phyloP scores from a whole-genome alignment of 768 basidiomycete species.

The Xerocomus spinulosus region DNA sequence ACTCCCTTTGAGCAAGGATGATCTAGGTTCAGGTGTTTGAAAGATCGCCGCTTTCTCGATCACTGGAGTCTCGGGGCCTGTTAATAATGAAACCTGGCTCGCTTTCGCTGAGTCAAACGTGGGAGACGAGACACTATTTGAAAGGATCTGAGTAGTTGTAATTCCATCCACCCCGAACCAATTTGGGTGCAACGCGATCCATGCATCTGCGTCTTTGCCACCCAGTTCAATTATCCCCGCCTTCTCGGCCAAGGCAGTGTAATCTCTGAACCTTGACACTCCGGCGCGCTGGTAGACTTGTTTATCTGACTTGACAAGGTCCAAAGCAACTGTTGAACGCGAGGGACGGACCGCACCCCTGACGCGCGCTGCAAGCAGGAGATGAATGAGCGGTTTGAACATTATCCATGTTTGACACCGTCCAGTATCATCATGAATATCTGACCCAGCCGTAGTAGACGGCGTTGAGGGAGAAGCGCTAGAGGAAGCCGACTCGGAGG shows the following conservation, averaged over 20 bases:
- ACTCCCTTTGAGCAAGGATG: neutral
- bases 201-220: conserved; percentile 10
- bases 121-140: conserved; percentile 10
- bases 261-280: conserved; percentile 25
- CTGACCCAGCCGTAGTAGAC: neutral
- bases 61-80: conserved; percentile 3
- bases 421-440: conserved; percentile 5
- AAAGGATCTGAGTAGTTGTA: neutral
- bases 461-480: conserved; percentile 5
- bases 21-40: neutral
- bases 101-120: conserved; percentile 8
- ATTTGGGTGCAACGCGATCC: conserved; percentile 27
- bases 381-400: conserved; percentile 30
- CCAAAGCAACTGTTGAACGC: conserved; percentile 37
- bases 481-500: conserved; percentile 2
- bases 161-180: conserved; percentile 14
- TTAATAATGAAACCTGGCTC: conserved; percentile 7
- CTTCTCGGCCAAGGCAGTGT: conserved; percentile 24
- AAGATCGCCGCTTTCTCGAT: conserved; percentile 2
- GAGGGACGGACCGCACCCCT: conserved; percentile 33
- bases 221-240: conserved; percentile 27
- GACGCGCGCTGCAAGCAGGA: conserved; percentile 19
- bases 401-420: conserved; percentile 14
- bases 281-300: conserved; percentile 25
- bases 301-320: conserved; percentile 29